A percentile compares a stretch with the other conserved stretches of the same genome.
Conservation (phyloP, 2,329 filamentous ascomycete genomes). For the Phoma sp. region DNA sequence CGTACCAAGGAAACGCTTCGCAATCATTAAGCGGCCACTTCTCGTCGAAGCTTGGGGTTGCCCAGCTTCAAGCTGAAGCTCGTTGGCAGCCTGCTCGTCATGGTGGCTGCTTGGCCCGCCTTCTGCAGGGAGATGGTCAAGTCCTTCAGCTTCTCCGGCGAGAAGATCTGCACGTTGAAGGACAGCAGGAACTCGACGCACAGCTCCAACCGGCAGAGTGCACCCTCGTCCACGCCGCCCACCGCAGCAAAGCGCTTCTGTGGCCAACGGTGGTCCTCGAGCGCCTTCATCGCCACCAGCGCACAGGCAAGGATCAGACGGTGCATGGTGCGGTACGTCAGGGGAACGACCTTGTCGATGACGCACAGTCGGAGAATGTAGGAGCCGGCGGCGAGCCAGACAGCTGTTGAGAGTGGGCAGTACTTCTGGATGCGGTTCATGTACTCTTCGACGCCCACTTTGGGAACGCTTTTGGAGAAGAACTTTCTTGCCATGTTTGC, state of each 20-base stretch:
- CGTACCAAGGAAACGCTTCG: slow-evolving; percentile 6
- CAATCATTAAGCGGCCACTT: slow-evolving; percentile 19
- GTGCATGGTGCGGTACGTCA: slow-evolving; percentile 85
- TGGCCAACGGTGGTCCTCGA: slow-evolving; percentile 90
- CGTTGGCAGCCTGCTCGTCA: slow-evolving; percentile 41
- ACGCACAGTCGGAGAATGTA: slow-evolving; percentile 86
- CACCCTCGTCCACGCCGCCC: slow-evolving; percentile 81
- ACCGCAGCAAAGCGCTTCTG: slow-evolving; percentile 85
- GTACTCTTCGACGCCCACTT: slow-evolving; percentile 84
- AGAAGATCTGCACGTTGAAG: slow-evolving; percentile 50
- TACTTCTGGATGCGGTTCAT: slow-evolving; percentile 84
- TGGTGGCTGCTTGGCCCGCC: slow-evolving; percentile 47
- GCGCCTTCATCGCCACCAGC: slow-evolving; percentile 87
- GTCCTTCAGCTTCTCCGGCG: slow-evolving; percentile 42
- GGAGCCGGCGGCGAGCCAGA: slow-evolving; percentile 86
- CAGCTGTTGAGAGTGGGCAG: slow-evolving; percentile 91
- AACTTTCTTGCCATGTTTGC: slow-evolving; percentile 90
- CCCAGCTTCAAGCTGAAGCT: slow-evolving; percentile 43
- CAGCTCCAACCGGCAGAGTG: slow-evolving; percentile 85
- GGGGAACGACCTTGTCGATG: slow-evolving; percentile 74
- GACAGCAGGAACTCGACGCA: slow-evolving; percentile 61
- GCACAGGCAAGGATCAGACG: slow-evolving; percentile 83
- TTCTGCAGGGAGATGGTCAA: slow-evolving; percentile 46
- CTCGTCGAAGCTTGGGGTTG: slow-evolving; percentile 34
- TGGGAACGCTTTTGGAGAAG: slow-evolving; percentile 85